Percentiles rank a stretch among this genome's conserved stretches.
Conservation (phyloP, 225 moss, liverwort and hornwort species). For the Climacium dendroides region DNA sequence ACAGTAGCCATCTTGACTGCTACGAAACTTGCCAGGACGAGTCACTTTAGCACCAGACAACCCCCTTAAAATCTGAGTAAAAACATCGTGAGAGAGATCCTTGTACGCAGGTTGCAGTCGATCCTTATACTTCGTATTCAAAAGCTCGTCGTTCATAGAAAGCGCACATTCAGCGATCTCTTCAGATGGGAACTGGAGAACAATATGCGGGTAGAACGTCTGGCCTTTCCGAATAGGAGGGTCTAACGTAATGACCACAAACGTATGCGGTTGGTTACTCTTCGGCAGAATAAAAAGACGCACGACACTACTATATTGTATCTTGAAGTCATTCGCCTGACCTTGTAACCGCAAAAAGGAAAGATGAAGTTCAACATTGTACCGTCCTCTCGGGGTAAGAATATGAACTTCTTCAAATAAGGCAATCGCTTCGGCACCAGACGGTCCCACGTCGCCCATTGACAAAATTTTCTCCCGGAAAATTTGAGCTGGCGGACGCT, state of each 20-base stretch:
- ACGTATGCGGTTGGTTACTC: conserved; percentile 94
- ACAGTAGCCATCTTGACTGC: conserved; percentile 78
- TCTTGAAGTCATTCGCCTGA: conserved; percentile 97
- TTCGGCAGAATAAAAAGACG: conserved; percentile 91
- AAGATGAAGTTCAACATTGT: conserved; percentile 88
- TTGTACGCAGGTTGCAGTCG: conserved; percentile 79
- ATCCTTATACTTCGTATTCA: conserved; percentile 92
- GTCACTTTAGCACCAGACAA: conserved; percentile 94
- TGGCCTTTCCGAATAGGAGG: conserved; percentile 99
- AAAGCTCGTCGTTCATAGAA: conserved; percentile 87
- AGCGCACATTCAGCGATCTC: conserved; percentile 83
- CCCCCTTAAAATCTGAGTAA: conserved; percentile 79
- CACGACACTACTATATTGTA: conserved; percentile 91
- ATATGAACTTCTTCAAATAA: conserved; percentile 82
- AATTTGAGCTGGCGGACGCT: conserved; percentile 87
- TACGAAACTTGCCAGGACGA: conserved; percentile 89
- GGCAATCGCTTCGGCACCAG: conserved; percentile 77
- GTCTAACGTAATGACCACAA: conserved; percentile 91
- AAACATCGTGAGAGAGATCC: conserved; percentile 86
- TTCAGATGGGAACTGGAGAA: conserved; percentile 83
- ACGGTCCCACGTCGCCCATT: conserved; percentile 84
- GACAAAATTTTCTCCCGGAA: conserved; percentile 82
- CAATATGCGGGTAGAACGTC: conserved; percentile 97
- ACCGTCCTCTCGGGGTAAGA: conserved; percentile 85
- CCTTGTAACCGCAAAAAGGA: conserved; percentile 92